Conservation (phyloP, 371 early-diverging fungal species). For the Chytridiales sp. region DNA sequence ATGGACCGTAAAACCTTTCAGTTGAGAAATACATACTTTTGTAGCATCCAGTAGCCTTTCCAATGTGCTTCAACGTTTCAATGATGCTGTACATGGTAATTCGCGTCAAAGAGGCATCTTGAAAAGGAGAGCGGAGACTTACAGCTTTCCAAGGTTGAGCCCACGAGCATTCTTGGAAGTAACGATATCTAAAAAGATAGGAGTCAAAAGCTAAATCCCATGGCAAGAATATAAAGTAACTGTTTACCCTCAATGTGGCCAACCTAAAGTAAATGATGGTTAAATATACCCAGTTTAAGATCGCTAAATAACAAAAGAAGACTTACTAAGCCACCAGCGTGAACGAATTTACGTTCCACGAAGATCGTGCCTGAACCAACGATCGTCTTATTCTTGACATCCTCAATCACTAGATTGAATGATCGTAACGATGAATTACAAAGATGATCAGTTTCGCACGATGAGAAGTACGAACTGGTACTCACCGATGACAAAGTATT, state of each 20-base stretch:
- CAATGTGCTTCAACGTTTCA: conserved; percentile 57
- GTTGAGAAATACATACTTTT: conserved; percentile 39
- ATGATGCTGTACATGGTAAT: conserved; percentile 41
- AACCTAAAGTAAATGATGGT: conserved; percentile 19
- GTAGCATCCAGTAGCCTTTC: conserved; percentile 54
- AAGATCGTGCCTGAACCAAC: conserved; percentile 94
- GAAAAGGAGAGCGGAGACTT: conserved; percentile 6
- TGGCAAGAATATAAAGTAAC: neutral
- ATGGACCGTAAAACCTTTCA: conserved; percentile 5
- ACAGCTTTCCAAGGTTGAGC: conserved; percentile 66
- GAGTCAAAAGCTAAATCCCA: neutral
- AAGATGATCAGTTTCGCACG: neutral
- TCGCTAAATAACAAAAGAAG: conserved; percentile 1
- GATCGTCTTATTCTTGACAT: conserved; percentile 60
- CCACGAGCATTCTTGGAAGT: conserved; percentile 92
- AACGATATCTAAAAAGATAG: conserved; percentile 95
- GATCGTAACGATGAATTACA: neutral
- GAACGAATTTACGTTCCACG: conserved; percentile 95
- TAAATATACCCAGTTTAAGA: neutral
- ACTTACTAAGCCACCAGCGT: conserved; percentile 77
- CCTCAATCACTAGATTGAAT: conserved; percentile 76
- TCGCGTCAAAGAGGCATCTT: conserved; percentile 10
- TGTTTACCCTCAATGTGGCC: conserved; percentile 57
- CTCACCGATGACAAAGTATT: conserved; percentile 56
- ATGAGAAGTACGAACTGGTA: too few relatives aligned